These are phyloP conservation scores for Kodamaea alishanica DNA, from an alignment of 1,139 yeast genomes.

Conservation along the genomic window DNA sequence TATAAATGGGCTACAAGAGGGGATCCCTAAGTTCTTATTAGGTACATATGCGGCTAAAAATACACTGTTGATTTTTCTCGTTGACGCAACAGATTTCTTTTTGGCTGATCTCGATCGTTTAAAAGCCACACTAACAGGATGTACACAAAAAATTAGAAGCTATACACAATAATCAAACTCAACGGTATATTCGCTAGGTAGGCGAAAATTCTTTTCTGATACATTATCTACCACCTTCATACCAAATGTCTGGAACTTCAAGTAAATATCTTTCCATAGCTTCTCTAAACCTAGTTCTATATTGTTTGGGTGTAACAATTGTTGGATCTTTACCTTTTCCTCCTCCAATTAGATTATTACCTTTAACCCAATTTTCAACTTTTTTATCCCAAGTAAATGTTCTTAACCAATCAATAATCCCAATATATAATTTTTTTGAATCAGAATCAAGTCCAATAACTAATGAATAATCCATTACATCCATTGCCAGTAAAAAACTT, in stretches of 20 bases:
- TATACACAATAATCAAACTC: too few relatives aligned
- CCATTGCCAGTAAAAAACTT: slow-evolving; percentile 90
- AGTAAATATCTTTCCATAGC: slow-evolving; percentile 96
- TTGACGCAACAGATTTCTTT: too few relatives aligned
- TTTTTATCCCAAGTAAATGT: slow-evolving; percentile 99
- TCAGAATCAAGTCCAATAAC: slow-evolving; percentile 86
- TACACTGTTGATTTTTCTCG: too few relatives aligned
- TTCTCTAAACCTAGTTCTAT: slow-evolving; percentile 87
- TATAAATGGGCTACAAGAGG: too few relatives aligned
- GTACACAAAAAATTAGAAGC: too few relatives aligned
- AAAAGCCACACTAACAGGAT: too few relatives aligned
- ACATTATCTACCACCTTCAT: slow-evolving; percentile 30
- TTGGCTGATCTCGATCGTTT: too few relatives aligned
- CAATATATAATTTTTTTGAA: slow-evolving; percentile 70
- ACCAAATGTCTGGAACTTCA: slow-evolving; percentile 92
- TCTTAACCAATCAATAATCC: slow-evolving; percentile 91
- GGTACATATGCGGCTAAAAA: too few relatives aligned
- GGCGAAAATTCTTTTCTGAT: background rate
- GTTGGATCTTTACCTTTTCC: slow-evolving; percentile 89
- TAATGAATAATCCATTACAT: slow-evolving; percentile 96
- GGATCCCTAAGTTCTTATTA: too few relatives aligned
- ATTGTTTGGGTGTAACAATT: slow-evolving; percentile 93
- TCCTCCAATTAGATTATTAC: slow-evolving; percentile 75
- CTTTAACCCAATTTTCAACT: slow-evolving; percentile 98
- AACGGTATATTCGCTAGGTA: too few relatives aligned